phyloP scores from a whole-genome alignment of 2,329 filamentous ascomycete species.

The Claviceps humidiphila region DNA sequence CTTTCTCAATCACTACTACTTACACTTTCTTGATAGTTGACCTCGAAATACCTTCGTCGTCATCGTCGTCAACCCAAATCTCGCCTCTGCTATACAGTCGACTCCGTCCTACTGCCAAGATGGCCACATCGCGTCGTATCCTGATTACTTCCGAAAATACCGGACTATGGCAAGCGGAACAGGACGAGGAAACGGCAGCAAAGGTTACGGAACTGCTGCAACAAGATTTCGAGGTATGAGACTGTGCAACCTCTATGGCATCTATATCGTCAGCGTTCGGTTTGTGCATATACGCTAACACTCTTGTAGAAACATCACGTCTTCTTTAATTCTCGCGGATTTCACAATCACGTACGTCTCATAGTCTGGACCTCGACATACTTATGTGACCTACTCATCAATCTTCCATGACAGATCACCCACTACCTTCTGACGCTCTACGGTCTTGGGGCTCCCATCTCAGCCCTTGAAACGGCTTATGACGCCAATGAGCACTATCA shows the following conservation, averaged over 20 bases:
- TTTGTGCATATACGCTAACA: background rate
- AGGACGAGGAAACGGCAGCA: constrained; percentile 45
- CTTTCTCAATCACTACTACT: background rate
- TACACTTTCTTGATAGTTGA: background rate
- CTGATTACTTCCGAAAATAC: constrained; percentile 33
- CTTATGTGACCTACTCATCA: background rate
- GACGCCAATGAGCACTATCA: constrained; percentile 56
- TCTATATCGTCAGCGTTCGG: background rate
- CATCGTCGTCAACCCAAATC: too few species aligned
- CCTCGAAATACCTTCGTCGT: background rate
- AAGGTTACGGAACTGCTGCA: constrained; percentile 58
- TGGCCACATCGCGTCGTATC: constrained; percentile 36
- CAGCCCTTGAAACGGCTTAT: constrained; percentile 50
- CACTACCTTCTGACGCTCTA: constrained; percentile 69
- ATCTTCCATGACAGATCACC: constrained; percentile 32
- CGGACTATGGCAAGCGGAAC: constrained; percentile 32
- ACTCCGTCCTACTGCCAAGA: constrained; percentile 10
- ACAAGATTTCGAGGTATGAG: constrained; percentile 50
- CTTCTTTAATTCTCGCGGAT: constrained; percentile 63
- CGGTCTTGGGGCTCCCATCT: constrained; percentile 53
- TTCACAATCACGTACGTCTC: constrained; percentile 62
- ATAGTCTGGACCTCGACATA: background rate
- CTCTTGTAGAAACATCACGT: constrained; percentile 47
- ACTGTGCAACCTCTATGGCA: too few species aligned
- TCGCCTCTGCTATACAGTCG: background rate